These are phyloP conservation scores for Verticillium isaacii DNA, from an alignment of 2,329 filamentous ascomycete genomes.

Conservation along the genomic window DNA sequence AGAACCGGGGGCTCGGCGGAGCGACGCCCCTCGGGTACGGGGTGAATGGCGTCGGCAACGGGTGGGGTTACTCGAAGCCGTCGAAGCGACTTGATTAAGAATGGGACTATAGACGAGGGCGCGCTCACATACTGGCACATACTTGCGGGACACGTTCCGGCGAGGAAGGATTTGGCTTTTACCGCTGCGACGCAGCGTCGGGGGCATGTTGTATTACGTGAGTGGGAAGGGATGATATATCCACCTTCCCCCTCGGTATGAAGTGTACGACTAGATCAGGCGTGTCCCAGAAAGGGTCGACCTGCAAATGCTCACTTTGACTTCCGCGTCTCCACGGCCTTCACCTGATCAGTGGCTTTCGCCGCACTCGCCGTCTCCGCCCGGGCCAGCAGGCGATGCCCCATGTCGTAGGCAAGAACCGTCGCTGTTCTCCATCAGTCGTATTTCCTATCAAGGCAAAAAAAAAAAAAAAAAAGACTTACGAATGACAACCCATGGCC, in stretches of 20 bases:
- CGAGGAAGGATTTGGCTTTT: neutral
- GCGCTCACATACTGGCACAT: neutral
- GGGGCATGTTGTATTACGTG: neutral
- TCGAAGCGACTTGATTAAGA: slow-evolving; percentile 46
- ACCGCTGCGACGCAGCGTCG: neutral
- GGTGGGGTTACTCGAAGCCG: slow-evolving; percentile 56
- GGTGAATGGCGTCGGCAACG: slow-evolving; percentile 45
- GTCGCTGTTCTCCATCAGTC: slow-evolving; percentile 31
- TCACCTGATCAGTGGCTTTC: slow-evolving; percentile 6
- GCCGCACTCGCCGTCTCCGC: slow-evolving; percentile 22
- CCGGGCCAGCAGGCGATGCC: slow-evolving; percentile 40
- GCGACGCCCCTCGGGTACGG: slow-evolving; percentile 55
- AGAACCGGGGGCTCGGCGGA: slow-evolving; percentile 46
- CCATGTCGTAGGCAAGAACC: slow-evolving; percentile 51
- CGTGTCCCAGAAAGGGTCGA: neutral
- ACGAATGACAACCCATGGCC: slow-evolving; percentile 50
- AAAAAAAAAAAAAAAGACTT: slow-evolving; percentile 22
- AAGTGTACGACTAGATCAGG: neutral
- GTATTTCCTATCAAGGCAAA: neutral
- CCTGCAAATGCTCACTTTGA: slow-evolving; percentile 24
- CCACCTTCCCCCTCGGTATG: neutral
- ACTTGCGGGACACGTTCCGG: neutral
- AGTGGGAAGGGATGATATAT: neutral
- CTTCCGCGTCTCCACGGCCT: slow-evolving; percentile 29
- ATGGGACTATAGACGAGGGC: neutral